Percentiles rank a stretch among this genome's conserved stretches.
Evolutionary conservation across 257 asterid genomes (phyloP).

Genomic region (Solanum neorickii): DNA sequence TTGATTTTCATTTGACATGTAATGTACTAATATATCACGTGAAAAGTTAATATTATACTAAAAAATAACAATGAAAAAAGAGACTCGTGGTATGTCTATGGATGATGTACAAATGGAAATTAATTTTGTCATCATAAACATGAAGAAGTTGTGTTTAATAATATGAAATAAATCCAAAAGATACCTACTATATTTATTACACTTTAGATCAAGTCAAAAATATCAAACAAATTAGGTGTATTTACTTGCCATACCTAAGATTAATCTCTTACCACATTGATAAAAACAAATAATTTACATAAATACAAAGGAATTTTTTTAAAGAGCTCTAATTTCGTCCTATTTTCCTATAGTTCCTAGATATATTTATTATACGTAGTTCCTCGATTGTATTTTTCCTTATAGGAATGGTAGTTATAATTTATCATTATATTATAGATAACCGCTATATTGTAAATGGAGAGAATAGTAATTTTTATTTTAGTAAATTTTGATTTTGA

Average conservation of each 20-base stretch:
- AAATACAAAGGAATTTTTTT: neutral
- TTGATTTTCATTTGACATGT: rapidly evolving
- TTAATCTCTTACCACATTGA: neutral
- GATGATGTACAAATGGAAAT: neutral
- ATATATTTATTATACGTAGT: no score
- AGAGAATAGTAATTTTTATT: neutral
- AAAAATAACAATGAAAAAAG: neutral
- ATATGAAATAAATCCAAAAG: neutral
- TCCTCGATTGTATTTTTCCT: neutral
- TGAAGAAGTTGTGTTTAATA: neutral
- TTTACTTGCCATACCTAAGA: neutral
- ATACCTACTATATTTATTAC: neutral
- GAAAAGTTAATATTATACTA: no score
- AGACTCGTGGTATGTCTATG: neutral
- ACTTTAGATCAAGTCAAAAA: neutral
- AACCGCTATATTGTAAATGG: neutral
- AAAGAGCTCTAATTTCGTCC: neutral
- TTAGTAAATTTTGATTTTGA: neutral
- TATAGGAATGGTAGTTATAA: neutral
- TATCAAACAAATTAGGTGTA: neutral
- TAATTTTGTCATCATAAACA: neutral
- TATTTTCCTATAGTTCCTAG: neutral
- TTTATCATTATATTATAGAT: neutral
- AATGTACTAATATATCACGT: rapidly evolving
- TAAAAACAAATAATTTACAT: neutral